These are phyloP conservation scores for Saccharomycopsis oosterbeekiorum DNA, from an alignment of 805 yeast genomes.

Conservation along the genomic window DNA sequence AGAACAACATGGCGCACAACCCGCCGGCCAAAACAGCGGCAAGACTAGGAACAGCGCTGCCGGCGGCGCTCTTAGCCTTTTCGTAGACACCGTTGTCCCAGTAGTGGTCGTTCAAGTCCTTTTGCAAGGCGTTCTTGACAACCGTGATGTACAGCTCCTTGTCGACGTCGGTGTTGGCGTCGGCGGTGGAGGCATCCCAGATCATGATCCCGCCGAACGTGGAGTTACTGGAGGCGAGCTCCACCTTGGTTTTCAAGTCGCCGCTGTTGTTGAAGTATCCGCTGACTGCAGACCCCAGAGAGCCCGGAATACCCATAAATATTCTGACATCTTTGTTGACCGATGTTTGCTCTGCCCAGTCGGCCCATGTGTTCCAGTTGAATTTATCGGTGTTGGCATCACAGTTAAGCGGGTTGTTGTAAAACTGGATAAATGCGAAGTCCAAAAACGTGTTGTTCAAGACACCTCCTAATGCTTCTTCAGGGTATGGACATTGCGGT, in stretches of 20 bases:
- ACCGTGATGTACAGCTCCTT: slow-evolving; percentile 35
- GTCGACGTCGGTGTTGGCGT: slow-evolving; percentile 35
- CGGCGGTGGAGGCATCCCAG: slow-evolving; percentile 64
- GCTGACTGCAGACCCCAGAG: slow-evolving; percentile 46
- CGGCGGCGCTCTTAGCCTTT: slow-evolving; percentile 5
- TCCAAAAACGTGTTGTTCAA: slow-evolving; percentile 56
- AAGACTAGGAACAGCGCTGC: neutral
- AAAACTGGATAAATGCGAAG: slow-evolving; percentile 79
- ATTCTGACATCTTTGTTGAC: slow-evolving; percentile 63
- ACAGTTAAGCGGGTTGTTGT: slow-evolving; percentile 70
- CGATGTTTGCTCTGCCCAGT: slow-evolving; percentile 46
- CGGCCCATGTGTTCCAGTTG: slow-evolving; percentile 65
- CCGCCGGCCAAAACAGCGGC: neutral
- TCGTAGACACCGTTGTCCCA: slow-evolving; percentile 18
- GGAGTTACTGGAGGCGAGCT: slow-evolving; percentile 27
- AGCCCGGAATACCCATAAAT: slow-evolving; percentile 68
- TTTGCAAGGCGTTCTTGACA: slow-evolving; percentile 34
- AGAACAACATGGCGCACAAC: neutral
- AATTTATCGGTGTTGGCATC: slow-evolving; percentile 33
- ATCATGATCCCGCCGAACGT: slow-evolving; percentile 62
- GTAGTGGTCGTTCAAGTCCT: slow-evolving; percentile 8
- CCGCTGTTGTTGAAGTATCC: slow-evolving; percentile 44
- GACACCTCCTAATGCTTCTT: slow-evolving; percentile 52
- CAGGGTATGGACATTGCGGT: slow-evolving; percentile 88
- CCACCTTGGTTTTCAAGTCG: slow-evolving; percentile 19